A percentile compares a stretch with the other conserved stretches of the same genome.
Conservation (phyloP, 1,284 basidiomycete genomes). For the Moesziomyces globuligerus region DNA sequence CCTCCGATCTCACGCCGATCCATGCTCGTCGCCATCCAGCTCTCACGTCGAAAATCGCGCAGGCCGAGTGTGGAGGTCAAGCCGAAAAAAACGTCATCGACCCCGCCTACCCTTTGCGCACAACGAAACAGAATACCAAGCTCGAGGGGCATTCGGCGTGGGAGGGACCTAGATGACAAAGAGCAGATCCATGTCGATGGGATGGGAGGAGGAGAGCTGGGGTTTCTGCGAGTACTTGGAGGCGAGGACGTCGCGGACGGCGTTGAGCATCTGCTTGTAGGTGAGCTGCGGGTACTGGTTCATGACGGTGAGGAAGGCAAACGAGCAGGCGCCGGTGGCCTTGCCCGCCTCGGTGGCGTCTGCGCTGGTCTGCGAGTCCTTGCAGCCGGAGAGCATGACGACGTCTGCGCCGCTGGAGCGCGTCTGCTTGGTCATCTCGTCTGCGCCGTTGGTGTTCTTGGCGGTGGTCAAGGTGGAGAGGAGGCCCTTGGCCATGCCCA, state of each 20-base stretch:
- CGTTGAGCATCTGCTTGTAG: slow-evolving; percentile 64
- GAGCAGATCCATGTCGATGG: slow-evolving; percentile 64
- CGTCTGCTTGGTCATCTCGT: slow-evolving; percentile 75
- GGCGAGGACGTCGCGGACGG: slow-evolving; percentile 57
- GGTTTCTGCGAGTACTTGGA: slow-evolving; percentile 66
- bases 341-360: slow-evolving; percentile 83
- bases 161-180: slow-evolving; percentile 56
- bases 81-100: no score
- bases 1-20: no score
- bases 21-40: no score
- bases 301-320: slow-evolving; percentile 63
- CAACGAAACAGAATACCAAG: no score
- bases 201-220: slow-evolving; percentile 67
- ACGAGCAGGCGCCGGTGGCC: slow-evolving; percentile 75
- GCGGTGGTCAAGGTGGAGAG: slow-evolving; percentile 69
- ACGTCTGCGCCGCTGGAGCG: slow-evolving; percentile 82
- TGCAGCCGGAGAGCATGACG: slow-evolving; percentile 76
- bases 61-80: no score
- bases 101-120: neutral
- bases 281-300: slow-evolving; percentile 71
- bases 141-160: no score
- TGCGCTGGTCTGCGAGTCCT: slow-evolving; percentile 90
- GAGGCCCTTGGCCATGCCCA: slow-evolving; percentile 70
- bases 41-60: no score
- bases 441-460: slow-evolving; percentile 72